phyloP scores from a whole-genome alignment of 768 basidiomycete species.

The Phallus indusiatus region DNA sequence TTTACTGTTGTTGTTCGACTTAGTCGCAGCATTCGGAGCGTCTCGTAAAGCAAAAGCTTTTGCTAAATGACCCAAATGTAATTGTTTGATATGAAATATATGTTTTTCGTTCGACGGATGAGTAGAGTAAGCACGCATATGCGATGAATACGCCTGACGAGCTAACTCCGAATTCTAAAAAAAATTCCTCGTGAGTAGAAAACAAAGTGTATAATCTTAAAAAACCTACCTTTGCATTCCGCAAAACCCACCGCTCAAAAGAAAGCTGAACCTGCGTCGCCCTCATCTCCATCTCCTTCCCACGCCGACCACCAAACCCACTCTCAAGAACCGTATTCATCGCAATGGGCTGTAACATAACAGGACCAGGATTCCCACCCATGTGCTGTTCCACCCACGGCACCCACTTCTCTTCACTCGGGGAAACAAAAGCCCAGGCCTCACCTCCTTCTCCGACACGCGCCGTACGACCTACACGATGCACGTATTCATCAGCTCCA shows the following conservation, averaged over 20 bases:
- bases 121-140: constrained; percentile 94
- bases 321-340: constrained; percentile 63
- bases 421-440: constrained; percentile 87
- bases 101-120: constrained; percentile 94
- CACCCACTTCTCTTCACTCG: constrained; percentile 84
- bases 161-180: constrained; percentile 67
- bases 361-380: constrained; percentile 35
- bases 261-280: constrained; percentile 95
- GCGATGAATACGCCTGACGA: constrained; percentile 80
- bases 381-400: constrained; percentile 83
- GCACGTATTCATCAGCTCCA: constrained; percentile 92
- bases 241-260: constrained; percentile 90
- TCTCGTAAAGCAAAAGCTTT: constrained; percentile 89
- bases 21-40: constrained; percentile 45
- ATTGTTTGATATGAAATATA: constrained; percentile 90
- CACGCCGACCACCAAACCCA: constrained; percentile 85
- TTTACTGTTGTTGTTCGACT: constrained; percentile 18
- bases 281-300: constrained; percentile 70
- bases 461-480: constrained; percentile 94
- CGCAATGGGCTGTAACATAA: constrained; percentile 47
- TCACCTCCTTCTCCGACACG: constrained; percentile 94
- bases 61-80: constrained; percentile 91
- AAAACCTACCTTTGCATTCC: constrained; percentile 55
- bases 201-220: not conserved
- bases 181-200: constrained; percentile 4